Evolutionary conservation across 2,329 filamentous ascomycete genomes (phyloP).

Genomic region (Aaosphaeria arxii): DNA sequence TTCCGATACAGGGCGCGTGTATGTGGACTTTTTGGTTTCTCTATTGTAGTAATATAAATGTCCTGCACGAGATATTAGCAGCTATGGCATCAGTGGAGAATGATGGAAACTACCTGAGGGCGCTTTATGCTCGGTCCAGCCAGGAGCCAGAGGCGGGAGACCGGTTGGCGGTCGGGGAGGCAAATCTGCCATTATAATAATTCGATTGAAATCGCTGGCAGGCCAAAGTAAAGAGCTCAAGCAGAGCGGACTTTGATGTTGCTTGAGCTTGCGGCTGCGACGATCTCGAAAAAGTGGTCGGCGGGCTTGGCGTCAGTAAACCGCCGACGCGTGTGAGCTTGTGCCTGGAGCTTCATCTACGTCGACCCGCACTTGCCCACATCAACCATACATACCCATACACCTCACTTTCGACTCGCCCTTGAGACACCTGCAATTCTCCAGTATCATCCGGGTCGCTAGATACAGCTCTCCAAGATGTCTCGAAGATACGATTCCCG

Average conservation of each 20-base stretch:
- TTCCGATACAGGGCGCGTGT: slow-evolving; percentile 61
- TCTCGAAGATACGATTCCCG: slow-evolving; percentile 96
- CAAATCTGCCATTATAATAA: slow-evolving; percentile 22
- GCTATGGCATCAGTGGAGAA: too few species aligned
- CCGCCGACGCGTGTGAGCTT: slow-evolving; percentile 34
- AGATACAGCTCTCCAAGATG: slow-evolving; percentile 54
- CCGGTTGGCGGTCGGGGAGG: slow-evolving; percentile 29
- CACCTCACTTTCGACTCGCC: slow-evolving; percentile 2
- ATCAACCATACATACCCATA: slow-evolving; percentile 11
- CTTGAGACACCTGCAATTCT: not conserved
- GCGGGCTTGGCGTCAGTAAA: slow-evolving; percentile 18
- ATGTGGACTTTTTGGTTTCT: slow-evolving; percentile 80
- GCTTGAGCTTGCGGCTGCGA: slow-evolving; percentile 13
- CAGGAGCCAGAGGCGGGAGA: slow-evolving; percentile 63
- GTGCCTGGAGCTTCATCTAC: slow-evolving; percentile 37
- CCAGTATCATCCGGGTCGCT: not conserved
- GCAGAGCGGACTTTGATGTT: not conserved
- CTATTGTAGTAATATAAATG: slow-evolving; percentile 88
- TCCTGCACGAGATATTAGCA: slow-evolving; percentile 43
- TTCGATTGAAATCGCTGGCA: not conserved
- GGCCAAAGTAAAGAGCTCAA: not conserved
- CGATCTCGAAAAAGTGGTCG: slow-evolving; percentile 23
- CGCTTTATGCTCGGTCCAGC: slow-evolving; percentile 92
- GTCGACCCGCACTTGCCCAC: slow-evolving; percentile 18
- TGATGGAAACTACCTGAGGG: slow-evolving; percentile 57